Base-by-base conservation (phyloP, 1,139 yeast species). In the Kurtzmaniella quercitrusa region DNA sequence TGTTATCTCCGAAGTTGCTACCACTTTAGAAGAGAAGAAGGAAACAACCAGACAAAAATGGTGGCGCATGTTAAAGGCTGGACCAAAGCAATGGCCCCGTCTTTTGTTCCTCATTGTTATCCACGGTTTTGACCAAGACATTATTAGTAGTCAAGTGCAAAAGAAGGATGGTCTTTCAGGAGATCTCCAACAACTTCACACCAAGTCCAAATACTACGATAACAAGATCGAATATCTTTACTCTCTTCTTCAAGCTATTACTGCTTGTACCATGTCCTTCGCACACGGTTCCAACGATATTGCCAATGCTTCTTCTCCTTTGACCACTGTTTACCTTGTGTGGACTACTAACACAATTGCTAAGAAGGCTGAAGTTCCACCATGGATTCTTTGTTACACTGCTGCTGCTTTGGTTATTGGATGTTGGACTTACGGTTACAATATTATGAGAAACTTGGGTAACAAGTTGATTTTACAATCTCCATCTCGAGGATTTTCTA, bases 231-330 rank as follows among this genome's bases (percentile, higher is more conserved):
- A 85, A 64, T 83, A 75, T 62, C 66, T 85, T 54, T 85, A 79
- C 63, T 81, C 93, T 3, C 69, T 84, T 52, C 68, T 83, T 47
- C 94, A 85, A 65, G 84, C 81, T 42, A 66, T 85, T 49, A 84
- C 91, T 43, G 91, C 94, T 18, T 77, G 83, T 56, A 84, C 90
- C 48, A 84, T 84, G 83, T 83, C 91, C 3, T 83, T 85, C 62
- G 88, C 91, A 15, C 94, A 85, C 57, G 89, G 94, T 49, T 83
- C 93, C 38, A 85, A 85, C 59, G 94, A 85, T 65, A 82, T 85
- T 52, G 76, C 91, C 42, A 85, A 85, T 56, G 91, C 93, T 37
- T 79, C 87, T 33, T 93, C 89, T 52, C 93, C 93, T 29, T 70
- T 83, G 55, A 68, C 90, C 34, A 75, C 90, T 21, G 77, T 84